Percentiles rank a stretch among this genome's conserved stretches.
These are phyloP conservation scores for Phyllosticta citribraziliensis DNA, from an alignment of 2,329 filamentous ascomycete genomes.

Conservation along the genomic window DNA sequence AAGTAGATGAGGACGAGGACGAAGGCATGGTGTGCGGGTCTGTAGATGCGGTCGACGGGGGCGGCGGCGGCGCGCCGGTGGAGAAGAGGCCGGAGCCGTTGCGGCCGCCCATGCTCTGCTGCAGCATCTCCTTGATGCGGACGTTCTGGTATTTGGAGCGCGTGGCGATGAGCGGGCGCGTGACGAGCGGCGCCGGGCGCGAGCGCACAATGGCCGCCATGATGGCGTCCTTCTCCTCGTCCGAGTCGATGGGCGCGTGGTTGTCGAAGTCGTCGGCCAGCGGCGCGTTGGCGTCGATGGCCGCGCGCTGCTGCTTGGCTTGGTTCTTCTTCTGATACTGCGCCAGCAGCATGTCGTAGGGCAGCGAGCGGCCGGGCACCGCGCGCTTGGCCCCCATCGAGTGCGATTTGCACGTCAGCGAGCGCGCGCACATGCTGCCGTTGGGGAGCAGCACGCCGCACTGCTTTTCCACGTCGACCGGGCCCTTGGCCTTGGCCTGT, in stretches of 20 bases:
- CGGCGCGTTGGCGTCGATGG: slow-evolving; percentile 87
- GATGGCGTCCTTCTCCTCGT: slow-evolving; percentile 84
- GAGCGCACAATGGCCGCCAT: slow-evolving; percentile 69
- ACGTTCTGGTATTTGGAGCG: slow-evolving; percentile 49
- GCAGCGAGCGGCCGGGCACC: slow-evolving; percentile 75
- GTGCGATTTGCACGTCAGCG: slow-evolving; percentile 87
- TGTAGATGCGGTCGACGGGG: neutral
- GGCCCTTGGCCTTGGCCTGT: slow-evolving; percentile 75
- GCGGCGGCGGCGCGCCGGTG: slow-evolving; percentile 2
- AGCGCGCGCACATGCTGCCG: slow-evolving; percentile 76
- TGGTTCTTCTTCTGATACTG: slow-evolving; percentile 86
- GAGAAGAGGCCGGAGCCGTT: slow-evolving; percentile 36
- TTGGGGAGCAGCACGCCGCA: slow-evolving; percentile 82
- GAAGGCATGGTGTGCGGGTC: neutral
- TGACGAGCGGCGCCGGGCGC: slow-evolving; percentile 67
- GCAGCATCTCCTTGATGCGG: slow-evolving; percentile 54
- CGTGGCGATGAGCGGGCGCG: slow-evolving; percentile 47
- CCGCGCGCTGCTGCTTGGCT: slow-evolving; percentile 93
- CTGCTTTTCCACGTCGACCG: slow-evolving; percentile 88
- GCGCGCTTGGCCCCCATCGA: slow-evolving; percentile 90
- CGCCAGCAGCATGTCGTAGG: slow-evolving; percentile 78
- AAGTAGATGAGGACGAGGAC: slow-evolving; percentile 8
- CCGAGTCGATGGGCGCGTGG: slow-evolving; percentile 71
- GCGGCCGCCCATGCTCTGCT: slow-evolving; percentile 46
- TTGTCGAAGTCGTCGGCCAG: slow-evolving; percentile 74